A percentile compares a stretch with the other conserved stretches of the same genome.
phyloP scores from a whole-genome alignment of 192 early-diverging fungal species.

The Dispira simplex region DNA sequence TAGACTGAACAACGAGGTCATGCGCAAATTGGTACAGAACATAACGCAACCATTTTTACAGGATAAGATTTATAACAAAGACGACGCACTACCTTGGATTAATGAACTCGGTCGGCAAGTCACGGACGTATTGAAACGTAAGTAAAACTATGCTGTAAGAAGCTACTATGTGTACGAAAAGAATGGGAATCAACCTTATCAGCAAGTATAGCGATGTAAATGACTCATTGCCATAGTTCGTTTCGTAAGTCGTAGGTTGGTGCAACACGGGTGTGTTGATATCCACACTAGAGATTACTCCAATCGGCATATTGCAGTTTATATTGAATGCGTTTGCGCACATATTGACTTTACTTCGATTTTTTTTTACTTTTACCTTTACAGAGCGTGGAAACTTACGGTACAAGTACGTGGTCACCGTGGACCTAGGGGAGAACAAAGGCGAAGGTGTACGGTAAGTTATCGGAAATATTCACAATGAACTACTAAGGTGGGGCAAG shows the following conservation, averaged over 20 bases:
- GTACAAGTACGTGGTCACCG: conserved; percentile 1
- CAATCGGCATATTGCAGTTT: background rate
- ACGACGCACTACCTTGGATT: background rate
- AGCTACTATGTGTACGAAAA: background rate
- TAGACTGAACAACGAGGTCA: background rate
- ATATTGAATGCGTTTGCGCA: background rate
- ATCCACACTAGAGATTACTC: no score
- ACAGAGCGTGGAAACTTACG: background rate
- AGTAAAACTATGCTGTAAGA: background rate
- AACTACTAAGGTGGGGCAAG: background rate
- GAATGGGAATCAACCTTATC: background rate
- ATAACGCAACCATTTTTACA: background rate
- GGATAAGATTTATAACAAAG: background rate
- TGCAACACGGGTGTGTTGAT: no score
- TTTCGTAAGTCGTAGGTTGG: no score
- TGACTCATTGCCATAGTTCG: no score
- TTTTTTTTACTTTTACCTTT: no score
- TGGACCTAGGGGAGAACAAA: conserved; percentile 3
- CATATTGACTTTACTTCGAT: background rate
- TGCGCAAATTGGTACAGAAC: background rate
- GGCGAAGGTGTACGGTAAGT: background rate
- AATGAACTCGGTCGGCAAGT: background rate
- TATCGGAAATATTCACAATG: background rate
- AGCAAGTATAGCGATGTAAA: background rate
- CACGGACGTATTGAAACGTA: background rate